A percentile compares a stretch with the other conserved stretches of the same genome.
These are phyloP conservation scores for Solanum clarkiae DNA, from an alignment of 257 asterid genomes.

Conservation along the genomic window DNA sequence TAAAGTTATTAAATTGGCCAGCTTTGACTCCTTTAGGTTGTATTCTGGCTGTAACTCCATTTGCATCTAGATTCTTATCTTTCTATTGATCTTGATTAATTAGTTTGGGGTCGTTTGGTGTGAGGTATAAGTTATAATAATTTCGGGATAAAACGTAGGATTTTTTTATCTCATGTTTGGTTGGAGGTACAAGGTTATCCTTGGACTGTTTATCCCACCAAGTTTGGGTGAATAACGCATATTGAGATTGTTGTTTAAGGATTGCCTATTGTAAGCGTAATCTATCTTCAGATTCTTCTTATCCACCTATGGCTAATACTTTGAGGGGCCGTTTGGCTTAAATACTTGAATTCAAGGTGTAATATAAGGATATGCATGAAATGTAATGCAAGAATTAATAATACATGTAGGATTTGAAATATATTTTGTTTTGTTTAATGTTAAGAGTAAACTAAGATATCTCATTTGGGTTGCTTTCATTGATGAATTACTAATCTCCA, in stretches of 20 bases:
- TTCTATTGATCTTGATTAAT: neutral
- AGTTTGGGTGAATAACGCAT: neutral
- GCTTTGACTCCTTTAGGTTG: neutral
- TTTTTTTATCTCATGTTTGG: neutral
- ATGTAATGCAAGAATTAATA: neutral
- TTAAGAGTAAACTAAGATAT: neutral
- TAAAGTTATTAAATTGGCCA: neutral
- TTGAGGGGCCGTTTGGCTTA: neutral
- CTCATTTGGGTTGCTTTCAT: neutral
- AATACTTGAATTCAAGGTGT: neutral
- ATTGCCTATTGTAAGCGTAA: neutral
- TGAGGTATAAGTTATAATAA: too few species aligned
- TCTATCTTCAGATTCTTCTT: neutral
- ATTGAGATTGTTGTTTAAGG: neutral
- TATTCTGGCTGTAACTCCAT: neutral
- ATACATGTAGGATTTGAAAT: neutral
- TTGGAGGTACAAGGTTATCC: neutral
- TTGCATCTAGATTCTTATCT: neutral
- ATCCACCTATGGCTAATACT: neutral
- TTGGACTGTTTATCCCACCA: neutral
- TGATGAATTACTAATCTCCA: neutral
- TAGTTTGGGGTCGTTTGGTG: neutral
- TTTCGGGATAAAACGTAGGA: too few species aligned
- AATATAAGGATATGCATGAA: neutral
- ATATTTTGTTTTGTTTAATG: neutral